phyloP scores from a whole-genome alignment of 2,329 filamentous ascomycete genomes.

The Nannizzia gypsea region DNA sequence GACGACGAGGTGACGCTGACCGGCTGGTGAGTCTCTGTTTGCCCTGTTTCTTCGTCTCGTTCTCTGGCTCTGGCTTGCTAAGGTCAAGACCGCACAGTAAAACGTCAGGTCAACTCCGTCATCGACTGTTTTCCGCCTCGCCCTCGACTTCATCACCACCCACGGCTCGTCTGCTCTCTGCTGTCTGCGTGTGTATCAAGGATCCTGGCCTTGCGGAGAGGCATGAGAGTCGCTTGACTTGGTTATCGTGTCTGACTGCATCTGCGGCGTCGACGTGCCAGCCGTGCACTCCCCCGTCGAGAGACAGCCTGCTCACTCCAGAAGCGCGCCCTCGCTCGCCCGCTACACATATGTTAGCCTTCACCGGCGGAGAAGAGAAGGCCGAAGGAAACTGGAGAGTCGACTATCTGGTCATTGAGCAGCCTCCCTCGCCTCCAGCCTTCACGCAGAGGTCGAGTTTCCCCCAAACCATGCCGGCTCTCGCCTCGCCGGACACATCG shows the following conservation, averaged over 20 bases:
- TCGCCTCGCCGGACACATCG: constrained; percentile 8
- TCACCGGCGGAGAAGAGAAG: not conserved
- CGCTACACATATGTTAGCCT: not conserved
- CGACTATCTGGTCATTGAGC: constrained; percentile 1
- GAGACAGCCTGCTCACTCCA: not conserved
- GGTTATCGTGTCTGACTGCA: not conserved
- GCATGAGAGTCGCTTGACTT: too few relatives aligned
- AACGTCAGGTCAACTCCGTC: too few relatives aligned
- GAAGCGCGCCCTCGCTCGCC: not conserved
- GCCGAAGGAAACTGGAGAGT: constrained; percentile 5
- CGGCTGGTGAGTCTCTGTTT: too few relatives aligned
- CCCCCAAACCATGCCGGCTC: constrained; percentile 3
- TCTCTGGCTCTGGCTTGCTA: too few relatives aligned
- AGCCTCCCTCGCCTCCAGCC: not conserved
- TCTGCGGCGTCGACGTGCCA: too few relatives aligned
- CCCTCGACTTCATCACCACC: not conserved
- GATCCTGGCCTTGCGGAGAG: too few relatives aligned
- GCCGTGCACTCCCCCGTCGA: not conserved
- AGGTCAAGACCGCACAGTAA: too few relatives aligned
- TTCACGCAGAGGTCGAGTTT: not conserved
- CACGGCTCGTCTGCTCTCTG: too few relatives aligned
- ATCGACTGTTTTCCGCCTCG: too few relatives aligned
- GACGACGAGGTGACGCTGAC: too few relatives aligned
- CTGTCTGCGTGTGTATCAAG: too few relatives aligned
- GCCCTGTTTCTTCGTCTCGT: too few relatives aligned